Conservation (phyloP, 2,329 filamentous ascomycete genomes). For the Epichloe gansuensis region DNA sequence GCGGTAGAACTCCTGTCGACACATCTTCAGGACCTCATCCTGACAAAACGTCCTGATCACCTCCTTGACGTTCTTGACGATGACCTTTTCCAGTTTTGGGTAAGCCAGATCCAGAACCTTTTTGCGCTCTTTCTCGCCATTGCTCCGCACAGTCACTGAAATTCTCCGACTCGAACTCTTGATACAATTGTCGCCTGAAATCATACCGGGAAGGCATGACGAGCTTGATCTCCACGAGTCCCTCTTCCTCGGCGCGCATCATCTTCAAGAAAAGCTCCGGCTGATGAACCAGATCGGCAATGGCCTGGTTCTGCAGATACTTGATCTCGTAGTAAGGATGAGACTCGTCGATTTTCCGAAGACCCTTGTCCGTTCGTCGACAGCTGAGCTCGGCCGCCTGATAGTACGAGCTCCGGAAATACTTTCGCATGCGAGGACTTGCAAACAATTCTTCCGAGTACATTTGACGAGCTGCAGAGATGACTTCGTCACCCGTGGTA, state of each 20-base stretch:
- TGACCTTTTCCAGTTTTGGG: constrained; percentile 67
- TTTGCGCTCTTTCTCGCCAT: constrained; percentile 77
- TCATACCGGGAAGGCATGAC: constrained; percentile 62
- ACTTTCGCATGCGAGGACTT: constrained; percentile 80
- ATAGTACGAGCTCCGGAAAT: constrained; percentile 75
- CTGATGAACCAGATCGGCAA: constrained; percentile 65
- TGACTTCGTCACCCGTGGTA: constrained; percentile 59
- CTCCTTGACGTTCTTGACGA: constrained; percentile 89
- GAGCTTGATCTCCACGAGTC: constrained; percentile 75
- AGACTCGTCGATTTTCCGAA: constrained; percentile 85
- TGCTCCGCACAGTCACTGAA: constrained; percentile 89
- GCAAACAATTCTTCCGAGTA: constrained; percentile 83
- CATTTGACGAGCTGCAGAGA: constrained; percentile 72
- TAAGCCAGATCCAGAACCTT: constrained; percentile 77
- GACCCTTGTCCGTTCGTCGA: constrained; percentile 81
- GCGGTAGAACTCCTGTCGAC: constrained; percentile 78
- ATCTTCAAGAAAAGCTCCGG: constrained; percentile 92
- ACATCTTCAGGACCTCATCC: constrained; percentile 76
- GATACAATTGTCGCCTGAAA: constrained; percentile 65
- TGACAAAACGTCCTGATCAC: constrained; percentile 89
- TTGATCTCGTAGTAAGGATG: constrained; percentile 98
- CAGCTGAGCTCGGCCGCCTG: constrained; percentile 76
- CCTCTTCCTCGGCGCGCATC: constrained; percentile 93
- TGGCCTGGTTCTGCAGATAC: constrained; percentile 82
- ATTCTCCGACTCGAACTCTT: constrained; percentile 86